Conservation (phyloP, 164 flowering plant species). For the Saururus chinensis region DNA sequence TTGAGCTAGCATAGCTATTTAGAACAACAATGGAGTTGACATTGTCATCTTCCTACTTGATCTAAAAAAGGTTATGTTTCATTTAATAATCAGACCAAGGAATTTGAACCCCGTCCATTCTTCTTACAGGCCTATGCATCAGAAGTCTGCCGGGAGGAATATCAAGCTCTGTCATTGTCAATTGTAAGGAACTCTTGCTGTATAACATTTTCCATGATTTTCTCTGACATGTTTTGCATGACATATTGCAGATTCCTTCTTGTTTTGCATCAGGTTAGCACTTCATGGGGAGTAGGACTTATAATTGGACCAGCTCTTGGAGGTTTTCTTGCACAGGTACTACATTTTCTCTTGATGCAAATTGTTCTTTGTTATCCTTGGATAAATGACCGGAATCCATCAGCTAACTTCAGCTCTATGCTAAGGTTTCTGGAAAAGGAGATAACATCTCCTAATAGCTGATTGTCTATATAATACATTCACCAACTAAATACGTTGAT, state of each 20-base stretch:
- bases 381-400: too few species aligned
- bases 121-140: conserved; percentile 50
- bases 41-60: too few species aligned
- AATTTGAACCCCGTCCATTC: background rate
- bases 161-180: conserved; percentile 49
- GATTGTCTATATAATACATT: too few species aligned
- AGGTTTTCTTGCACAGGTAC: conserved; percentile 56
- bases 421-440: too few species aligned
- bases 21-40: background rate
- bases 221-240: background rate
- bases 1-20: background rate
- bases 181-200: conserved; percentile 22
- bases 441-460: background rate
- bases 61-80: background rate
- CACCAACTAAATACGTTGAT: too few species aligned
- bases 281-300: conserved; percentile 60
- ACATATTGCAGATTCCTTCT: background rate
- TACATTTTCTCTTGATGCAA: background rate
- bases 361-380: background rate
- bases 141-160: conserved; percentile 42
- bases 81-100: background rate
- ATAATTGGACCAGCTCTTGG: conserved; percentile 70
- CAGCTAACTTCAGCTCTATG: too few species aligned
- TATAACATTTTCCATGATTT: background rate
- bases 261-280: conserved; percentile 33